These are phyloP conservation scores for Aquilaria yunnanensis DNA, from an alignment of 345 rosid genomes.

Conservation along the genomic window DNA sequence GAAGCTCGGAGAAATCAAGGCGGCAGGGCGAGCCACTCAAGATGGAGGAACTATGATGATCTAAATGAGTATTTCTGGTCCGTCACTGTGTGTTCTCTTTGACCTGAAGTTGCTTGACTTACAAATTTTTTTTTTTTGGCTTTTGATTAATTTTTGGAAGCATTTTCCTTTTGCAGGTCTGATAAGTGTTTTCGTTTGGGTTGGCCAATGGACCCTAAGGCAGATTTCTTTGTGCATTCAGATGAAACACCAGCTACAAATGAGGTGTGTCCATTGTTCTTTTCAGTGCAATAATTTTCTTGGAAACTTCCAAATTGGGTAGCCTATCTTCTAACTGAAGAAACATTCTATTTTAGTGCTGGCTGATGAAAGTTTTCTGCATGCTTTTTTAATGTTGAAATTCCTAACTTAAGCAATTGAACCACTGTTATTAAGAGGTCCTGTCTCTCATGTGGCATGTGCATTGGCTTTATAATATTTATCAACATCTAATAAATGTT, in stretches of 20 bases:
- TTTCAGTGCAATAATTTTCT: no score
- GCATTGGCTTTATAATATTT: neutral
- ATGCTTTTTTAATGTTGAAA: neutral
- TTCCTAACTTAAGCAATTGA: neutral
- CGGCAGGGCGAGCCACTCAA: constrained; percentile 93
- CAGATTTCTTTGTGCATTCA: constrained; percentile 68
- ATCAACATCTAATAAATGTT: constrained; percentile 3
- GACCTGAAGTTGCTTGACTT: constrained; percentile 11
- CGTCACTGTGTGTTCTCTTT: neutral
- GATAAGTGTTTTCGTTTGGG: constrained; percentile 51
- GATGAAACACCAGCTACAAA: constrained; percentile 31
- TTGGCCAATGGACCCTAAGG: constrained; percentile 66
- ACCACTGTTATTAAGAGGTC: neutral
- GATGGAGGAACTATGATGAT: constrained; percentile 98
- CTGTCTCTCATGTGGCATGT: neutral
- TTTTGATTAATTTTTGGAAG: constrained; percentile 12
- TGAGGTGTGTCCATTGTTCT: constrained; percentile 29
- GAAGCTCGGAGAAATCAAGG: constrained; percentile 75
- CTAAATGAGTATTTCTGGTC: constrained; percentile 97
- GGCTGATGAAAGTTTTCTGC: neutral
- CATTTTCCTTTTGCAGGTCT: constrained; percentile 50
- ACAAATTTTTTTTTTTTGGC: constrained; percentile 10
- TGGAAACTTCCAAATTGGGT: no score
- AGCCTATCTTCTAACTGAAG: no score
- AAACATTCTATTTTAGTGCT: no score